Evolutionary conservation across 805 yeast species (phyloP), one percentile per base, ranked within the genome.

Genomic region (Spathaspora hagerdaliae): DNA sequence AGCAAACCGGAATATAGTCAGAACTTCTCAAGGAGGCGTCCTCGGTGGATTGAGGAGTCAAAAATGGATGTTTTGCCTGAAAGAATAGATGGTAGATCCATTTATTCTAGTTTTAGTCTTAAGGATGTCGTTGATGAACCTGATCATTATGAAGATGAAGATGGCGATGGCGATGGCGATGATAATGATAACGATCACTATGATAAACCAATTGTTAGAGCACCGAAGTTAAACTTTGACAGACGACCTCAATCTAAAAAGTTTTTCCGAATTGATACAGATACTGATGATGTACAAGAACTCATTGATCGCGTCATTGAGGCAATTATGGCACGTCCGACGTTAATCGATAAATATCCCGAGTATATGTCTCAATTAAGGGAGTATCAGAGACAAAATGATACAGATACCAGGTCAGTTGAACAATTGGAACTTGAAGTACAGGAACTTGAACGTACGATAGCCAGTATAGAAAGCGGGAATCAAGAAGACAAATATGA

Each of bases 31-130:
- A 29, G 32, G 12, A 29, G 12, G 12, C 32, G 12, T 29, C 3
- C 32, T 29, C 9, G 32, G 12, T 9, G 19, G 12, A 15, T 11
- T 1, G 19, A n/a, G 24, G 38, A 26, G 12, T n/a, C 37, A 3
- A 8, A 9, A 37, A 38, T 35, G 31, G 41, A 47, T 44, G 60
- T 54, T n/a, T 60, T 59, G 10, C 73, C 75, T 1, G 75, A 69
- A 42, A 57, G 86, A 24, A 66, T 67, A 27, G 85, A 81, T 52
- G 84, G 83, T 0, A 73, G 72, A 41, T 49, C 56, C 45, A 56
- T 56, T 13, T 67, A 51, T 55, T 54, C 12, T 29, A 11, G 12
- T 11, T 19, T 19, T 19, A 19, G 24, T 19, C 24, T 19, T 3
- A 51, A 13, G 41, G 29, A 39, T 11, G 14, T 33, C n/a, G 3